Evolutionary conservation across 371 early-diverging fungal species (phyloP).

Genomic region (Mortierella sp.): DNA sequence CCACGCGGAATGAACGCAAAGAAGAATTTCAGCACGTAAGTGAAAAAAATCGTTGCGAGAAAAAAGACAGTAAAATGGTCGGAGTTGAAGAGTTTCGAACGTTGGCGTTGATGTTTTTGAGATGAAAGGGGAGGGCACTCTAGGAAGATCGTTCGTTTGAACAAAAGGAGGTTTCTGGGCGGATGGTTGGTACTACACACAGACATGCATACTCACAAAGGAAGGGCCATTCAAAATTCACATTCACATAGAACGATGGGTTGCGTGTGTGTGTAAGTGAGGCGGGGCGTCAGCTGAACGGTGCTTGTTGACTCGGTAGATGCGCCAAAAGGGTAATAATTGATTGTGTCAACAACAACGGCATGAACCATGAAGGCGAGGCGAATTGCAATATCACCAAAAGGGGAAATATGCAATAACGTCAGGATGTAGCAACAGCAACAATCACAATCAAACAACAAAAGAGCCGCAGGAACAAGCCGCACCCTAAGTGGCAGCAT

Average conservation of each 20-base stretch:
- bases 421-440: background rate
- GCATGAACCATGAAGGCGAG: background rate
- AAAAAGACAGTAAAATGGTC: background rate
- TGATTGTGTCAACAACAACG: background rate
- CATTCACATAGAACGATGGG: background rate
- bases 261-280: too few relatives aligned
- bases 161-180: background rate
- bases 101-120: background rate
- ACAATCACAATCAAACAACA: background rate
- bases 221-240: background rate
- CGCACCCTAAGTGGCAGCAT: background rate
- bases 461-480: background rate
- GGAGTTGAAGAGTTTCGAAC: background rate
- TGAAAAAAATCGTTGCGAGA: background rate
- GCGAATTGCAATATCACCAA: slow-evolving; percentile 22
- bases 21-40: background rate
- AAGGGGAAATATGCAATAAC: slow-evolving; percentile 6
- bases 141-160: background rate
- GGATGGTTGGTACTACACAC: background rate
- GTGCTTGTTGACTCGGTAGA: background rate
- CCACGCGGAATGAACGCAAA: background rate
- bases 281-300: slow-evolving; percentile 5
- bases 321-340: background rate
- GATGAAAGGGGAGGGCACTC: background rate
- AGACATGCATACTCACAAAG: background rate